These are phyloP conservation scores for Eurotiales sp. DNA, from an alignment of 2,329 filamentous ascomycete genomes.

Conservation along the genomic window DNA sequence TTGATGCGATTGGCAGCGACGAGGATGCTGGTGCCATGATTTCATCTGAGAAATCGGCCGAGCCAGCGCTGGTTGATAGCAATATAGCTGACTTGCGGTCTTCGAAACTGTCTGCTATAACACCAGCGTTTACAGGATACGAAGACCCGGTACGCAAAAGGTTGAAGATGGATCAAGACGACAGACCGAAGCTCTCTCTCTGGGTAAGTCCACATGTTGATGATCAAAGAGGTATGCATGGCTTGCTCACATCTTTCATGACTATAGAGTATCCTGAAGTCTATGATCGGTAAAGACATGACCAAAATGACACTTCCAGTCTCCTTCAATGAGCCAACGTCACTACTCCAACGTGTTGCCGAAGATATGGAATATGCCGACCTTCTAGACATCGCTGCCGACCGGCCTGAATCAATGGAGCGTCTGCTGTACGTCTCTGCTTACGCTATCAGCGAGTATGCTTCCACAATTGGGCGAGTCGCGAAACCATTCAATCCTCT, in stretches of 20 bases:
- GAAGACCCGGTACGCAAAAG: constrained; percentile 78
- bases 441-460: constrained; percentile 94
- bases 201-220: constrained; percentile 65
- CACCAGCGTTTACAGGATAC: constrained; percentile 79
- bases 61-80: constrained; percentile 45
- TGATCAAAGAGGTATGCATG: no score
- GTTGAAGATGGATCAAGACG: constrained; percentile 85
- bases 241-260: background rate
- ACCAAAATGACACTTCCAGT: constrained; percentile 99
- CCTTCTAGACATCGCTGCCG: constrained; percentile 81
- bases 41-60: constrained; percentile 42
- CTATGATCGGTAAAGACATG: constrained; percentile 99
- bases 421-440: constrained; percentile 91
- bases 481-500: constrained; percentile 98
- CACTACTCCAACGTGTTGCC: constrained; percentile 85
- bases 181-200: constrained; percentile 88
- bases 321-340: constrained; percentile 97
- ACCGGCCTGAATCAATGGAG: constrained; percentile 81
- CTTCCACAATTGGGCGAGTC: constrained; percentile 92
- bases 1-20: constrained; percentile 91
- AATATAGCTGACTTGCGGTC: constrained; percentile 42
- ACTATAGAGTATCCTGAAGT: constrained; percentile 95
- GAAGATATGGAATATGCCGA: constrained; percentile 99
- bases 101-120: constrained; percentile 61
- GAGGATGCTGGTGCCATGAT: constrained; percentile 71